Evolutionary conservation across 2,329 filamentous ascomycete genomes (phyloP), one percentile per base, ranked within the genome.

Genomic region (Plenodomus lindquistii): DNA sequence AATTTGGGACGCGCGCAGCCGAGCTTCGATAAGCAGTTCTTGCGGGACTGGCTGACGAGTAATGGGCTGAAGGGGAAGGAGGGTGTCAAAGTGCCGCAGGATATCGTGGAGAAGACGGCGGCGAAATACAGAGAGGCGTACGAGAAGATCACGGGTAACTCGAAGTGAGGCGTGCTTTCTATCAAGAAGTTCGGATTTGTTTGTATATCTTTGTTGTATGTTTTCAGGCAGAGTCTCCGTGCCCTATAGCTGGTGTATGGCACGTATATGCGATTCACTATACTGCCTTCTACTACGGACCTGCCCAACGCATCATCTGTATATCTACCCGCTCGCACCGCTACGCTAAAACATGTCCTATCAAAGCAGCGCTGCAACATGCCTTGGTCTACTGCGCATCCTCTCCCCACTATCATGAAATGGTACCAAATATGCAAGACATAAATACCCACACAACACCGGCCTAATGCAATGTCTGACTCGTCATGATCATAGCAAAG

Each of bases 21-120:
- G 45, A 94, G 89, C 73, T 94, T 93, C 60, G 92, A 97, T 70
- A 97, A 97, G 80, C 66, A 79, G 64, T 78, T 71, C 64, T 72
- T 96, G 59, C 79, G 92, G 29, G 86, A 97, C 74, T 97, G 91
- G 89, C 73, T 97, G 63, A 87, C 85, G 2, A 74, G 70, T 40
- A 79, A 87, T 48, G 88, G 88, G 0, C 72, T 95, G 48, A 91
- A 91, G 76, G 88, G 87, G 1, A 88, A 88, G 73, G 79, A 86
- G 20, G 86, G 83, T 1, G 87, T 94, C 15, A 75, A 74, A 44
- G 86, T 96, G 78, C 86, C 88, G 0, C 80, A 85, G 3, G 85
- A 92, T 42, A 80, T 96, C 46, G 83, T 85, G 16, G 67, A 76
- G 57, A 82, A 84, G 65, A 96, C 91, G 2, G 79, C 79, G 29